Evolutionary conservation across 2,329 filamentous ascomycete species (phyloP), one percentile per base, ranked within the genome.

Genomic region (Penicillium sp.): DNA sequence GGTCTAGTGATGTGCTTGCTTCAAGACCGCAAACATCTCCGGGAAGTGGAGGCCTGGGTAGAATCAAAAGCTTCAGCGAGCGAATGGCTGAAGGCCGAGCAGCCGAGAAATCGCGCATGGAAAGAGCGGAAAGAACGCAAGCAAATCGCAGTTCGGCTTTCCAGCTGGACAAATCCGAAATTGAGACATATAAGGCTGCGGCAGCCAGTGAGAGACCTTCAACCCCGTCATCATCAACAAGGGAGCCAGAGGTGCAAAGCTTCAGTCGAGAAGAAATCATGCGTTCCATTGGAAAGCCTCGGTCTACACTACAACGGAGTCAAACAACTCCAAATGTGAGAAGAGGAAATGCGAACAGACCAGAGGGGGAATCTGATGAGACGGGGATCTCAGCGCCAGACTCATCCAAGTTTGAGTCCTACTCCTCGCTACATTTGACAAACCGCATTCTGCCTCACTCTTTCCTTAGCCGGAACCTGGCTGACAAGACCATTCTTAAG

Each of bases 381-480:
- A 47, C 47, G 16, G 41, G 39, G 9, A 26, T 17, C 10, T 4
- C 42, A n/a, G 42, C 48, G 18, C 66, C 71, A 1, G 76, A 79
- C 42, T 62, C 74, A 1, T 75, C 82, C 1, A 76, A 77, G 30
- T 93, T 92, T 53, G 92, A 98, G 54, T 77, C 85, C 2, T 95
- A 89, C 61, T 95, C 92, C 4, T 79, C 80, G 18, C 71, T 89
- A 25, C 88, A 95, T 58, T 74, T 98, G 10, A 85, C 84, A 3
- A 87, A 81, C 45, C 80, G 92, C 20, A 82, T 87, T 25, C 75
- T 96, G 30, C 84, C 88, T 2, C 89, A 96, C 61, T 76, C 77
- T 14, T 81, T 84, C 12, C 71, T 98, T 14, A 80, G 84, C 2
- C 80, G 89, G 15, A 85, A 85, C 3, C 72, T 98, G 10, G 73